These are phyloP conservation scores for Trichoderma pleuroti DNA, from an alignment of 2,329 filamentous ascomycete genomes.

Conservation along the genomic window DNA sequence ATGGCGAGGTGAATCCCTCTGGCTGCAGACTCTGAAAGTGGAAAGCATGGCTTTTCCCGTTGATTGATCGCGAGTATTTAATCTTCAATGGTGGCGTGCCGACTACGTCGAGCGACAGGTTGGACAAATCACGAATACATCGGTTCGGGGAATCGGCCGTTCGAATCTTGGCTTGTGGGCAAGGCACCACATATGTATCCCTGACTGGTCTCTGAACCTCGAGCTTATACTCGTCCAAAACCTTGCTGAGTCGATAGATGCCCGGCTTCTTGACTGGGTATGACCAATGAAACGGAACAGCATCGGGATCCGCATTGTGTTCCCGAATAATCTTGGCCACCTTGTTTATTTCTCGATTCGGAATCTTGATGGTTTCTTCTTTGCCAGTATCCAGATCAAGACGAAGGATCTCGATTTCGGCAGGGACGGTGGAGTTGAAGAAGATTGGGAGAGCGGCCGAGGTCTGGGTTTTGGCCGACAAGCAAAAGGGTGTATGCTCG, in stretches of 20 bases:
- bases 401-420: slow-evolving; percentile 83
- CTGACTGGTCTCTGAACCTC: slow-evolving; percentile 76
- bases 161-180: slow-evolving; percentile 74
- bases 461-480: slow-evolving; percentile 60
- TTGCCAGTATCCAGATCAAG: slow-evolving; percentile 77
- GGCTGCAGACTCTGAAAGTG: slow-evolving; percentile 93
- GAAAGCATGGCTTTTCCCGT: slow-evolving; percentile 76
- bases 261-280: slow-evolving; percentile 81
- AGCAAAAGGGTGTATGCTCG: slow-evolving; percentile 73
- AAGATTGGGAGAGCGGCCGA: slow-evolving; percentile 72
- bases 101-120: slow-evolving; percentile 76
- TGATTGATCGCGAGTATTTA: slow-evolving; percentile 84
- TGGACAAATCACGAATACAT: slow-evolving; percentile 84
- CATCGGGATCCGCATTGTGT: slow-evolving; percentile 60
- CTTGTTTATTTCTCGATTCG: slow-evolving; percentile 68
- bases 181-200: slow-evolving; percentile 80
- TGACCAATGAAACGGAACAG: slow-evolving; percentile 63
- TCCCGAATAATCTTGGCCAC: slow-evolving; percentile 67
- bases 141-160: slow-evolving; percentile 60
- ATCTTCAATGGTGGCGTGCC: slow-evolving; percentile 90
- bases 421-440: slow-evolving; percentile 90
- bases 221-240: slow-evolving; percentile 89
- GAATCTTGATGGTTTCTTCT: slow-evolving; percentile 76
- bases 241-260: slow-evolving; percentile 77
- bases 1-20: slow-evolving; percentile 75